Conservation (phyloP, 176 grass and related monocot species). For the Eremochloa ophiuroides region DNA sequence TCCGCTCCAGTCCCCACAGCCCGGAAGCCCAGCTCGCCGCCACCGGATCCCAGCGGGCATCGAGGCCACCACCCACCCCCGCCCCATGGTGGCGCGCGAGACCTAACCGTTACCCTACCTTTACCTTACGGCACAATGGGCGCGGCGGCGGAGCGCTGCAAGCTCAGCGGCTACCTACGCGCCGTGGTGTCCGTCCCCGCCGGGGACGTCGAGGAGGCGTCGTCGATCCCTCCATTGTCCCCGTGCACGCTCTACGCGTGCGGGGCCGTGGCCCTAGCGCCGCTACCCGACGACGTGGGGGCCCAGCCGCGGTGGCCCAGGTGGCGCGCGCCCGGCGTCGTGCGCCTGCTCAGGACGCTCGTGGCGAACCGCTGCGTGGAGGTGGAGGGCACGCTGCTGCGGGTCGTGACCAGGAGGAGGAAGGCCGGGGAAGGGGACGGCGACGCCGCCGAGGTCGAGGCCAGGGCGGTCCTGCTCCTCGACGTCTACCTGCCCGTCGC, state of each 20-base stretch:
- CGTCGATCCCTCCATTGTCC: neutral
- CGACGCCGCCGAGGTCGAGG: conserved; percentile 9
- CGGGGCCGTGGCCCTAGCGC: conserved; percentile 32
- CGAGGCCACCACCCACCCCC: neutral
- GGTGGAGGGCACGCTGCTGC: conserved; percentile 51
- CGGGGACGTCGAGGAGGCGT: neutral
- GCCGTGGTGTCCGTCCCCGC: conserved; percentile 37
- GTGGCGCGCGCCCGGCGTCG: conserved; percentile 35
- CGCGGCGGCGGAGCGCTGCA: conserved; percentile 16
- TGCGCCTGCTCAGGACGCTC: conserved; percentile 53
- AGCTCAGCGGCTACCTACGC: conserved; percentile 74
- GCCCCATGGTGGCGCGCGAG: neutral
- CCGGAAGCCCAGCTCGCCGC: neutral
- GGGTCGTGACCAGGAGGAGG: conserved; percentile 32
- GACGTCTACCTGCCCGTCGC: conserved; percentile 70
- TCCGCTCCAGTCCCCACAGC: neutral
- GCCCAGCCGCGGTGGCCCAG: conserved; percentile 7
- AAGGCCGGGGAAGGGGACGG: neutral
- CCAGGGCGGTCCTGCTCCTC: conserved; percentile 54
- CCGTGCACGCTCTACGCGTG: conserved; percentile 35
- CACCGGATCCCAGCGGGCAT: neutral
- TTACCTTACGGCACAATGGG: neutral
- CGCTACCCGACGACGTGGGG: conserved; percentile 14
- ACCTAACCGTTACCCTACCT: conserved; percentile 21
- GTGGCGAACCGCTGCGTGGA: conserved; percentile 33